These are phyloP conservation scores for Oryza punctata DNA, from an alignment of 176 grass and related monocot genomes.

Conservation along the genomic window DNA sequence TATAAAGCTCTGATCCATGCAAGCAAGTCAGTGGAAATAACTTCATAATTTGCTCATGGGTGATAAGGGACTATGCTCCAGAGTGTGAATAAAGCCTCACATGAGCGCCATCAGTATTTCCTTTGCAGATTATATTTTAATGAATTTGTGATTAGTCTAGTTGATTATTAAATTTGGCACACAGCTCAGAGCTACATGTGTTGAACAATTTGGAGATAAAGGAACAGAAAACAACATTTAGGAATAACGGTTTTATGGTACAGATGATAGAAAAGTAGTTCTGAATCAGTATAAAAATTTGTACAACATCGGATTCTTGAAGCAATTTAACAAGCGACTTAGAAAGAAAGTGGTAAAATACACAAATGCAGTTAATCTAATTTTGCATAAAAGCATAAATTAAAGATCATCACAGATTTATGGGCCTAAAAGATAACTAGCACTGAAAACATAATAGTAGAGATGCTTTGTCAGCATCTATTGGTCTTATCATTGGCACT, in stretches of 20 bases:
- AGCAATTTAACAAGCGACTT: constrained; percentile 21
- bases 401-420: background rate
- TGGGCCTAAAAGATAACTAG: background rate
- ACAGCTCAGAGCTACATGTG: background rate
- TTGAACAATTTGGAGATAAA: constrained; percentile 1
- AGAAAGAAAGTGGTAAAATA: background rate
- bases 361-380: background rate
- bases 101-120: background rate
- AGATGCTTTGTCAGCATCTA: background rate
- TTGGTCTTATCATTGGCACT: background rate
- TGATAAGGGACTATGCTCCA: background rate
- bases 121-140: background rate
- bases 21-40: background rate
- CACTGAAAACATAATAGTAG: background rate
- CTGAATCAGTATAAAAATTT: constrained; percentile 11
- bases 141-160: background rate
- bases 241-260: background rate
- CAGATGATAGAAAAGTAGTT: background rate
- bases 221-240: background rate
- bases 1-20: background rate
- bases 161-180: background rate
- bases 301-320: background rate
- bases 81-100: background rate
- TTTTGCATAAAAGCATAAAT: background rate
- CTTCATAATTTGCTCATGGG: background rate